phyloP scores from a whole-genome alignment of 352 stramenopile genomes.

The Pythium insidiosum region DNA sequence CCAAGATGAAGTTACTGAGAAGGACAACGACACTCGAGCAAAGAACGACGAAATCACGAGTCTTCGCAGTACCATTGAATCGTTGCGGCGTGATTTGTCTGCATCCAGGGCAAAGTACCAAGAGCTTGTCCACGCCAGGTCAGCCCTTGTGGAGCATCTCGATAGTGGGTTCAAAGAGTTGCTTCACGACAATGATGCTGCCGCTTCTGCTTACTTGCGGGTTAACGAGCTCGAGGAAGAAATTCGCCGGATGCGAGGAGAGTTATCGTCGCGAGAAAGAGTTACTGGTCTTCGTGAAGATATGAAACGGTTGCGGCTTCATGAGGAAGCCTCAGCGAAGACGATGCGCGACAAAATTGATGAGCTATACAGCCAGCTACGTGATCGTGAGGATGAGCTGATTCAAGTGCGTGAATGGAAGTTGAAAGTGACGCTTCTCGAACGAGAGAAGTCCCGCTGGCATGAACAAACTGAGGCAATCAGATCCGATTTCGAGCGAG shows the following conservation, averaged over 20 bases:
- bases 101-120: neutral
- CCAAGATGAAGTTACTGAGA: slow-evolving; percentile 26
- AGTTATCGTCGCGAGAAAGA: slow-evolving; percentile 17
- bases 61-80: no score
- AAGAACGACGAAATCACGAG: no score
- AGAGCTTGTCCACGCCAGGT: slow-evolving; percentile 37
- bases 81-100: no score
- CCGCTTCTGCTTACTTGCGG: slow-evolving; percentile 27
- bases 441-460: neutral
- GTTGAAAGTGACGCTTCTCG: neutral
- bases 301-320: slow-evolving; percentile 19
- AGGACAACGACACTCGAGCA: no score
- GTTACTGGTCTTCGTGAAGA: slow-evolving; percentile 21
- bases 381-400: slow-evolving; percentile 29
- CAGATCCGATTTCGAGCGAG: neutral
- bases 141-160: slow-evolving; percentile 44
- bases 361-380: slow-evolving; percentile 41
- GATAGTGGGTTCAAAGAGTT: slow-evolving; percentile 66
- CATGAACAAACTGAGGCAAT: neutral
- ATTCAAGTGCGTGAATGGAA: slow-evolving; percentile 3
- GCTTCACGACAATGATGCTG: slow-evolving; percentile 52
- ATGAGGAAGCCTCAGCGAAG: slow-evolving; percentile 15
- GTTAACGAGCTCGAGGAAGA: slow-evolving; percentile 38
- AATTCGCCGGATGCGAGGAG: slow-evolving; percentile 30
- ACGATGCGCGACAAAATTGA: slow-evolving; percentile 42